These are phyloP conservation scores for Arabidopsis suecica DNA, from an alignment of 345 rosid genomes.

Conservation along the genomic window DNA sequence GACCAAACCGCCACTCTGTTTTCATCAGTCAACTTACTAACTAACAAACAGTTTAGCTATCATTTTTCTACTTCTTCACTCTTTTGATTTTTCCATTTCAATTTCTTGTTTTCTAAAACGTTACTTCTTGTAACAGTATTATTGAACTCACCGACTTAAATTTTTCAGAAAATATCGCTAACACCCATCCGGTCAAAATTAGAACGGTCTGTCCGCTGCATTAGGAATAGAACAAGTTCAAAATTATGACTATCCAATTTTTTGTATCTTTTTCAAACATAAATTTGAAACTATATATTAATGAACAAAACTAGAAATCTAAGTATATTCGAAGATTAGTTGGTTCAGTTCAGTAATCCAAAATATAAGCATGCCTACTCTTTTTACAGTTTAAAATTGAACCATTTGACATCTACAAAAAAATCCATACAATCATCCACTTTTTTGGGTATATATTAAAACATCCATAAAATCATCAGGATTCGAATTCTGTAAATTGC, in stretches of 20 bases:
- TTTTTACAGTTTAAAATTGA: too few relatives aligned
- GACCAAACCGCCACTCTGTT: slow-evolving; percentile 43
- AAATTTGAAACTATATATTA: neutral
- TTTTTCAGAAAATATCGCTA: neutral
- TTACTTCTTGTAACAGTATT: slow-evolving; percentile 16
- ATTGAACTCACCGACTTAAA: slow-evolving; percentile 34
- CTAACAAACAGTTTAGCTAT: slow-evolving; percentile 7
- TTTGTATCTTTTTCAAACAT: neutral
- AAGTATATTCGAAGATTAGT: neutral
- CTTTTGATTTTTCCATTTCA: neutral
- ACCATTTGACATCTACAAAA: neutral
- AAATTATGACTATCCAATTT: neutral
- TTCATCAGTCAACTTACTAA: slow-evolving; percentile 35
- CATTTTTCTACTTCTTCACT: slow-evolving; percentile 18
- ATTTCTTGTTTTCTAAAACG: neutral
- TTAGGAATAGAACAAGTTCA: too few relatives aligned
- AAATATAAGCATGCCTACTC: neutral
- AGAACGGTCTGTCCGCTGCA: slow-evolving; percentile 1
- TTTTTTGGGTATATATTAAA: neutral
- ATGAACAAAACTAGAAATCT: neutral
- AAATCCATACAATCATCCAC: neutral
- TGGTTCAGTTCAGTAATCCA: neutral
- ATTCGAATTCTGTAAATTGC: slow-evolving; percentile 33
- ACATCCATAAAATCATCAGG: slow-evolving; percentile 17
- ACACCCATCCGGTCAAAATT: slow-evolving; percentile 9